phyloP scores from a whole-genome alignment of 1,139 yeast genomes.

The Wickerhamomyces sp. region DNA sequence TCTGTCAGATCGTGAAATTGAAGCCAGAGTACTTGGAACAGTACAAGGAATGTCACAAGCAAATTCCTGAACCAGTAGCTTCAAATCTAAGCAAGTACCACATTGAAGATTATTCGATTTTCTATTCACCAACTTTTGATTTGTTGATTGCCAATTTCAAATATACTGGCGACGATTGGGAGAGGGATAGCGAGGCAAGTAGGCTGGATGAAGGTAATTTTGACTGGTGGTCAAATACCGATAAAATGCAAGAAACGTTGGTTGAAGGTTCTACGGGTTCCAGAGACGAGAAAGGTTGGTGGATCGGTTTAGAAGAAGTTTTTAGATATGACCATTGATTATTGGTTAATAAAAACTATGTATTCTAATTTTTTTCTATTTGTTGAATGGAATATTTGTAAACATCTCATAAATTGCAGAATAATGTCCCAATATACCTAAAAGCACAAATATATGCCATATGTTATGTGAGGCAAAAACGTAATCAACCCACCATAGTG shows the following conservation, averaged over 20 bases:
- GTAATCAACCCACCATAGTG: conserved; percentile 85
- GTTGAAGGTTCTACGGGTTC: conserved; percentile 34
- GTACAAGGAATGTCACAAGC: conserved; percentile 30
- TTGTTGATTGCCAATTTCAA: conserved; percentile 32
- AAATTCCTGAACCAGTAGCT: conserved; percentile 29
- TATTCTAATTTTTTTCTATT: conserved; percentile 1
- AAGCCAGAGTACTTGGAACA: conserved; percentile 33
- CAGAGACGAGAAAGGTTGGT: conserved; percentile 35
- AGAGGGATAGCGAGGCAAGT: conserved; percentile 29
- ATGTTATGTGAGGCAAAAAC: conserved; percentile 75
- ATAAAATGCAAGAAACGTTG: conserved; percentile 33
- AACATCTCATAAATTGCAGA: conserved; percentile 71
- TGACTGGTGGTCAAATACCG: conserved; percentile 37
- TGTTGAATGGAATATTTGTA: conserved; percentile 17
- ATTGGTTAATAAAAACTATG: neutral
- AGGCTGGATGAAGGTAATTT: conserved; percentile 32
- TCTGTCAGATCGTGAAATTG: conserved; percentile 34
- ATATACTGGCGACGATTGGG: conserved; percentile 35
- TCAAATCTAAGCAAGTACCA: conserved; percentile 30
- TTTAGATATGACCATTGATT: conserved; percentile 30
- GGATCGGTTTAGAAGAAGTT: conserved; percentile 33
- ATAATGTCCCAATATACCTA: conserved; percentile 87
- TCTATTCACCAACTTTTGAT: conserved; percentile 28
- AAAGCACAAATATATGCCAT: conserved; percentile 90
- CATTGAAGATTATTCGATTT: conserved; percentile 37